Evolutionary conservation across 192 early-diverging fungal species (phyloP).

Genomic region (Coemansia sp.): DNA sequence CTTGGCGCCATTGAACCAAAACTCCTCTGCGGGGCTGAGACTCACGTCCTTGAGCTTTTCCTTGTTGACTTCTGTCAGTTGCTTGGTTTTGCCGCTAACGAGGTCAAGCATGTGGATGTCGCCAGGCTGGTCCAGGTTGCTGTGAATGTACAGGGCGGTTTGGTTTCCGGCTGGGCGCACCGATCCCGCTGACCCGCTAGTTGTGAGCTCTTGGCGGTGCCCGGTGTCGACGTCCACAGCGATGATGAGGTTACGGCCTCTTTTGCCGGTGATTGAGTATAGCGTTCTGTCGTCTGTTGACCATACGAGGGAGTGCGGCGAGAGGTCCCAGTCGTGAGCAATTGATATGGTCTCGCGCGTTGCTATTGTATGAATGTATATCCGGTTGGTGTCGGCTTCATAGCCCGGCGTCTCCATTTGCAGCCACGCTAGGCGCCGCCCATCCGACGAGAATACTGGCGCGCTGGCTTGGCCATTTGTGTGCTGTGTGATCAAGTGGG

Average conservation of each 20-base stretch:
- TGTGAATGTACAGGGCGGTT: constrained; percentile 43
- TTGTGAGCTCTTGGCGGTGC: constrained; percentile 21
- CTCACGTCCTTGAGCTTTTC: constrained; percentile 36
- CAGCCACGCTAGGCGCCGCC: constrained; percentile 62
- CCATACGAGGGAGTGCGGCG: constrained; percentile 47
- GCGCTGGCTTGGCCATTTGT: constrained; percentile 56
- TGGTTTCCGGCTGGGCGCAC: constrained; percentile 33
- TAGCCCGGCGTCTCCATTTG: constrained; percentile 70
- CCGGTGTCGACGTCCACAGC: constrained; percentile 14
- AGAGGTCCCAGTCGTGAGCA: constrained; percentile 60
- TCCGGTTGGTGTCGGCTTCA: constrained; percentile 63
- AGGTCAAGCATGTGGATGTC: constrained; percentile 40
- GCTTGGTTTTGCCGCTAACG: constrained; percentile 36
- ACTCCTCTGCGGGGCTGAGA: constrained; percentile 57
- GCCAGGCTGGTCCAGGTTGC: constrained; percentile 32
- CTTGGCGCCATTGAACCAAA: constrained; percentile 62
- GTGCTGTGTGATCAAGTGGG: constrained; percentile 49
- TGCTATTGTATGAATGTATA: constrained; percentile 56
- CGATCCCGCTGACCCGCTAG: constrained; percentile 8
- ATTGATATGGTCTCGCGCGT: constrained; percentile 49
- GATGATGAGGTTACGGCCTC: constrained; percentile 16
- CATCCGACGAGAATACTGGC: constrained; percentile 63
- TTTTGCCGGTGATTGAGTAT: constrained; percentile 12
- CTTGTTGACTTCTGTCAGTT: constrained; percentile 50
- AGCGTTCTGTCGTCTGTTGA: constrained; percentile 20